Conservation (phyloP, 2,329 filamentous ascomycete species). For the Scytalidium sp. region DNA sequence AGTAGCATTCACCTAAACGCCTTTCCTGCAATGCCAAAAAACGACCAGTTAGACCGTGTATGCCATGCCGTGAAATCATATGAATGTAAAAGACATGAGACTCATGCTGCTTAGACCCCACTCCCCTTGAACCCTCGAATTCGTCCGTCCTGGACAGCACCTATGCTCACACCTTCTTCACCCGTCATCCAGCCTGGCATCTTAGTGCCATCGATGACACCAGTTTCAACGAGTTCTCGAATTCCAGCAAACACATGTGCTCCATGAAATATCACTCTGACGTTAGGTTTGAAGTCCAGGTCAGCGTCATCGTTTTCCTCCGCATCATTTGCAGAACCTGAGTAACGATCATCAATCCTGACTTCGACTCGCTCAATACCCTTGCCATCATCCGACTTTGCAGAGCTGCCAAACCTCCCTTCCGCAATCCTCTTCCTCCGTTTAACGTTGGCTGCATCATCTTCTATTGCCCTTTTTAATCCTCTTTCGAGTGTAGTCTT, state of each 20-base stretch:
- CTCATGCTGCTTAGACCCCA: constrained; percentile 36
- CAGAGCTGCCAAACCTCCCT: constrained; percentile 68
- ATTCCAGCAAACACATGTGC: constrained; percentile 79
- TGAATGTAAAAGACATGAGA: not conserved
- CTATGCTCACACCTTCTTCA: constrained; percentile 75
- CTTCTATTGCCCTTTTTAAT: constrained; percentile 23
- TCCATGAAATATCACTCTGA: constrained; percentile 70
- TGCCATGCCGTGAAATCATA: not conserved
- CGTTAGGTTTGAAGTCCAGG: constrained; percentile 51
- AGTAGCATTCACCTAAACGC: not conserved
- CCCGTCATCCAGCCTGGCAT: constrained; percentile 94
- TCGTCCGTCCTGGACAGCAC: constrained; percentile 64
- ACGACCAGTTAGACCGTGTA: too few relatives aligned
- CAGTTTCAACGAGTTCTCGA: constrained; percentile 72
- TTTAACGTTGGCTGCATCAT: constrained; percentile 44
- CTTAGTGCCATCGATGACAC: constrained; percentile 68
- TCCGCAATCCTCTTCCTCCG: constrained; percentile 59
- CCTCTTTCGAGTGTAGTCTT: constrained; percentile 9
- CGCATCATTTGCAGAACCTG: constrained; percentile 20
- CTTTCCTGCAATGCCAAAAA: not conserved
- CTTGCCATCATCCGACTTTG: constrained; percentile 50
- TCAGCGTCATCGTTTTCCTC: constrained; percentile 27
- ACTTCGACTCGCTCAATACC: constrained; percentile 62
- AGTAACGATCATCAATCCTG: constrained; percentile 56
- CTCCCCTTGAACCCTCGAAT: constrained; percentile 58